These are phyloP conservation scores for Mucor plumbeus DNA, from an alignment of 371 early-diverging fungal genomes.

Conservation along the genomic window DNA sequence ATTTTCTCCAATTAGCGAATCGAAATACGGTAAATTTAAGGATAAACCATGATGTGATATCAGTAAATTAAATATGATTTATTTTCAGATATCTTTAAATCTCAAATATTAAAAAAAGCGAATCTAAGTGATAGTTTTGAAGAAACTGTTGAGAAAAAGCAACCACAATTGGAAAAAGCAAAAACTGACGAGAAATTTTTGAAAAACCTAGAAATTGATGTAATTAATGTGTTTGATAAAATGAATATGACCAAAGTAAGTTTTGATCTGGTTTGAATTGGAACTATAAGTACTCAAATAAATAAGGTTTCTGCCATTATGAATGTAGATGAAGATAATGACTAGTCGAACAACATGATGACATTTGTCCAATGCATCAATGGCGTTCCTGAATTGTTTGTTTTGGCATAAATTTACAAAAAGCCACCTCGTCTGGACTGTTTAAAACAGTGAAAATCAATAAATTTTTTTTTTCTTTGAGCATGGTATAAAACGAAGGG, in stretches of 20 bases:
- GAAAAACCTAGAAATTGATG: background rate
- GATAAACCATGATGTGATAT: background rate
- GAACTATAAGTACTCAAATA: background rate
- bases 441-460: background rate
- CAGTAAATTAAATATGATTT: background rate
- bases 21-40: conserved; percentile 50
- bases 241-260: background rate
- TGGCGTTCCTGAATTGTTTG: background rate
- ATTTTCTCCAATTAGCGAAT: conserved; percentile 59
- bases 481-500: background rate
- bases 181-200: background rate
- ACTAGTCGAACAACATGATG: background rate
- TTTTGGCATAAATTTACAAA: background rate
- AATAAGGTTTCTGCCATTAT: conserved; percentile 2
- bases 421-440: background rate
- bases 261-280: background rate
- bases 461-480: background rate
- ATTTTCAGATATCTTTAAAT: background rate
- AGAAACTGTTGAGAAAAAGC: background rate
- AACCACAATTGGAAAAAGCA: background rate
- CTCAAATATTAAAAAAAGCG: background rate
- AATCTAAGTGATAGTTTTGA: background rate
- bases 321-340: background rate
- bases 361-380: background rate
- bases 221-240: background rate